Base-by-base conservation (phyloP, 2,329 filamentous ascomycete genomes). In the Colletotrichum spinosum region DNA sequence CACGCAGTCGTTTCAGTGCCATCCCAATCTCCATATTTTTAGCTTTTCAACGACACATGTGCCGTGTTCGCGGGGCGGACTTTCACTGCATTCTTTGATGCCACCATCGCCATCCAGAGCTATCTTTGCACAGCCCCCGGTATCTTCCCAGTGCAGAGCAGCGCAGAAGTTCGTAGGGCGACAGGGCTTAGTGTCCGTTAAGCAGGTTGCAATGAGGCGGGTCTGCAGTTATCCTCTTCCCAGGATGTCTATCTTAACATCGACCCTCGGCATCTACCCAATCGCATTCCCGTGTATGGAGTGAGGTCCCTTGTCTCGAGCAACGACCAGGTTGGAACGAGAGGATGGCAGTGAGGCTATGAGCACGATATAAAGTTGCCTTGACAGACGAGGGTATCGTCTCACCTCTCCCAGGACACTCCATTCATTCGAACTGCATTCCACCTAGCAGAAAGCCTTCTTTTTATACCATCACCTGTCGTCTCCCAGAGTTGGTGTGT, bases 121-220 rank as follows among this genome's bases (percentile, higher is more conserved):
- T 34, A 25, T n/a, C 44, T 15, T 56, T 56, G 54, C 25, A 48
- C 13, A 17, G 38, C 56, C 37, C 25, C 33, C n/a, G n/a, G n/a
- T 13, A 15, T 8, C 13, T 3, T 25, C 15, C 51, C 34, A n/a
- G 39, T 41, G 15, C 38, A 38, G 41, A 7, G 25, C 52, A 37
- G 7, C 42, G 13, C 10, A 15, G 38, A 37, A 10, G 15, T 48
- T 56, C 39, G 8, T 34, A 53, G 13, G 33, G 58, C 25, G 46
- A 34, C 52, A 66, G 48, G 63, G 48, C 48, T 57, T 63, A 53
- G 48, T 57, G 48, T 49, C 48, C 11, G 33, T 44, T 35, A 25
- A 52, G 42, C 35, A 34, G 41, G 58, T 62, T 56, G 53, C 58
- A 63, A 37, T n/a, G 37, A 39, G 13, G 58, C 53, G 62, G 57